Percentiles rank a stretch among this genome's conserved stretches.
These are phyloP conservation scores for Talaromyces liani DNA, from an alignment of 495 filamentous ascomycete species.

Conservation along the genomic window DNA sequence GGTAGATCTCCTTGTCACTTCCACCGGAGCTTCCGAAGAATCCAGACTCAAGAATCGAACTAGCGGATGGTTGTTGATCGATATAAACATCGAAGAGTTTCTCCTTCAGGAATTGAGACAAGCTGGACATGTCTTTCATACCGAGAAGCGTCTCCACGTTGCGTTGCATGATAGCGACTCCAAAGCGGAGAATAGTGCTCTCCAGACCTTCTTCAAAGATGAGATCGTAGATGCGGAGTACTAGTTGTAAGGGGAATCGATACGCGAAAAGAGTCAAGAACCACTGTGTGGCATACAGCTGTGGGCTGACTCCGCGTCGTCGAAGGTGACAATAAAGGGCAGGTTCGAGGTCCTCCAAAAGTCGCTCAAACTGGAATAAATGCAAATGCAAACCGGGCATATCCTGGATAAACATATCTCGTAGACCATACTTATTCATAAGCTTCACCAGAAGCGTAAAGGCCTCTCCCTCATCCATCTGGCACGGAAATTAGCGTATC, in stretches of 20 bases:
- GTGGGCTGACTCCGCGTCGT: slow-evolving; percentile 76
- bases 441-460: slow-evolving; percentile 88
- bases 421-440: slow-evolving; percentile 93
- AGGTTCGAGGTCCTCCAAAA: slow-evolving; percentile 90
- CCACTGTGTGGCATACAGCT: slow-evolving; percentile 97
- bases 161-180: slow-evolving; percentile 90
- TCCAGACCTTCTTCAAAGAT: slow-evolving; percentile 93
- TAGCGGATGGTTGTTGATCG: slow-evolving; percentile 79
- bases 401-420: slow-evolving; percentile 89
- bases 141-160: slow-evolving; percentile 70
- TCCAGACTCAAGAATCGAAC: slow-evolving; percentile 85
- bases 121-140: slow-evolving; percentile 82
- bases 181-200: slow-evolving; percentile 84
- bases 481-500: not conserved
- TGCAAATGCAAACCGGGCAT: slow-evolving; percentile 94
- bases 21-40: slow-evolving; percentile 92
- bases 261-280: slow-evolving; percentile 99
- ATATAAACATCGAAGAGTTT: slow-evolving; percentile 94
- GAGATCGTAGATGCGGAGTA: slow-evolving; percentile 93
- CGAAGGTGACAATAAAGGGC: slow-evolving; percentile 92
- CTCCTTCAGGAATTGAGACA: slow-evolving; percentile 89
- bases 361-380: slow-evolving; percentile 89
- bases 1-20: slow-evolving; percentile 90
- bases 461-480: slow-evolving; percentile 97
- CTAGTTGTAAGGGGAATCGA: slow-evolving; percentile 92